Evolutionary conservation across 768 basidiomycete species (phyloP), one percentile per base, ranked within the genome.

Genomic region (Suillus clintonianus): DNA sequence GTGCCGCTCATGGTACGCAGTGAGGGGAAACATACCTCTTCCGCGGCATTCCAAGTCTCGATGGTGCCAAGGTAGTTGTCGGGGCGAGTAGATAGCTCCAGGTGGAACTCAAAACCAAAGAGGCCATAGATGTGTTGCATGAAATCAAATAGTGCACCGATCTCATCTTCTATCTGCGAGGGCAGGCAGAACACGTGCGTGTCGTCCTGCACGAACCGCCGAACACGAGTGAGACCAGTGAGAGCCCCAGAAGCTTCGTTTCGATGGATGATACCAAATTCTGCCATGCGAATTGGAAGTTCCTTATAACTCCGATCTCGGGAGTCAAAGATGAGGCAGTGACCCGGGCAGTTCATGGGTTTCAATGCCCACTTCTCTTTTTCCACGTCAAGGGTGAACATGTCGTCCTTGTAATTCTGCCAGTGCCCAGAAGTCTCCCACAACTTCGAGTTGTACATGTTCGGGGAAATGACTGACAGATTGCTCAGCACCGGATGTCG

Each of bases 321-420:
- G 30, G 92, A 91, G 78, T 95, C 97, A 72, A 99, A 99, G 69
- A 99, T 93, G 57, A 99, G 77, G 76, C 93, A 95, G 75, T 99
- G 97, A 6, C 96, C 96, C 0, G 93, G 97, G 80, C 97, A 99
- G 78, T 99, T 99, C 97, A 99, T 99, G 22, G 97, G 97, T 79
- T 99, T 97, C 64, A 99, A 83, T 0, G 85, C 97, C 87, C 94
- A 99, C 72, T 86, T 86, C 79, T 98, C 95, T 80, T 99, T 98
- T 78, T 99, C 97, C 62, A 98, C 79, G 62, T 96, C 92, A 63
- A 99, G 88, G 51, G 83, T 76, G 80, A 99, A 99, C 97, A 99
- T 99, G 78, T 94, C 95, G 60, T 99, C 96, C 75, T 91, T 89
- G 82, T 98, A 99, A 75, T 99, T 97, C 71, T 94, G 87, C 97